Percentiles rank a stretch among this genome's conserved stretches.
Evolutionary conservation across 192 early-diverging fungal genomes (phyloP).

Genomic region (Chytriomyces confervae): DNA sequence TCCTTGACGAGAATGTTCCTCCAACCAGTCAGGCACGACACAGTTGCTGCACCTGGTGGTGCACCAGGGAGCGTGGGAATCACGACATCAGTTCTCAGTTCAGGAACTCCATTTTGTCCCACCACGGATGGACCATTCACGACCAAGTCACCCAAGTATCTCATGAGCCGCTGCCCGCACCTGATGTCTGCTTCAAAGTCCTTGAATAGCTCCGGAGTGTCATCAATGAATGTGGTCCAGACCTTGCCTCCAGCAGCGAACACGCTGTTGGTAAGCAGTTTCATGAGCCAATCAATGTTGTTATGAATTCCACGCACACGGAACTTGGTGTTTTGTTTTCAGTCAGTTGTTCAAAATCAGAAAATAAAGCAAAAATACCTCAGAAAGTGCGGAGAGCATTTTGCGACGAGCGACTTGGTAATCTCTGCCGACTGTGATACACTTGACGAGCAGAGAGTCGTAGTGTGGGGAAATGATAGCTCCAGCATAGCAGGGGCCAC

Average conservation of each 20-base stretch:
- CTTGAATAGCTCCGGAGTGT: slow-evolving; percentile 89
- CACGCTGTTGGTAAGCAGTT: slow-evolving; percentile 80
- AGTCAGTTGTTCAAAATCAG: background rate
- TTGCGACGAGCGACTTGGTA: slow-evolving; percentile 91
- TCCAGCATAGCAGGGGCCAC: slow-evolving; percentile 85
- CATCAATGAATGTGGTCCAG: slow-evolving; percentile 99
- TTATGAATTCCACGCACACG: slow-evolving; percentile 96
- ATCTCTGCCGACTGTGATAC: slow-evolving; percentile 72
- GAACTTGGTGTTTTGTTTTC: slow-evolving; percentile 56
- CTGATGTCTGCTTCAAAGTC: slow-evolving; percentile 61
- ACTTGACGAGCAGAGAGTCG: slow-evolving; percentile 94
- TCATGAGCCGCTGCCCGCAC: slow-evolving; percentile 78
- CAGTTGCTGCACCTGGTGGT: slow-evolving; percentile 43
- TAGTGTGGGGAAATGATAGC: slow-evolving; percentile 94
- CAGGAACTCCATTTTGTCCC: slow-evolving; percentile 76
- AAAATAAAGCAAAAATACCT: slow-evolving; percentile 40
- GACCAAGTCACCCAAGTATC: slow-evolving; percentile 88
- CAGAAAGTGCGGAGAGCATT: slow-evolving; percentile 87
- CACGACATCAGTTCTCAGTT: slow-evolving; percentile 66
- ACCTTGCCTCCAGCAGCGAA: slow-evolving; percentile 74
- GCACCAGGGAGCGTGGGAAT: slow-evolving; percentile 61
- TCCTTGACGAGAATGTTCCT: slow-evolving; percentile 82
- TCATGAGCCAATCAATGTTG: slow-evolving; percentile 92
- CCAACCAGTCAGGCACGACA: slow-evolving; percentile 79
- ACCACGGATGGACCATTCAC: slow-evolving; percentile 92